Evolutionary conservation across 352 stramenopile species (phyloP), one percentile per base, ranked within the genome.

Genomic region (Pythium coloratum): DNA sequence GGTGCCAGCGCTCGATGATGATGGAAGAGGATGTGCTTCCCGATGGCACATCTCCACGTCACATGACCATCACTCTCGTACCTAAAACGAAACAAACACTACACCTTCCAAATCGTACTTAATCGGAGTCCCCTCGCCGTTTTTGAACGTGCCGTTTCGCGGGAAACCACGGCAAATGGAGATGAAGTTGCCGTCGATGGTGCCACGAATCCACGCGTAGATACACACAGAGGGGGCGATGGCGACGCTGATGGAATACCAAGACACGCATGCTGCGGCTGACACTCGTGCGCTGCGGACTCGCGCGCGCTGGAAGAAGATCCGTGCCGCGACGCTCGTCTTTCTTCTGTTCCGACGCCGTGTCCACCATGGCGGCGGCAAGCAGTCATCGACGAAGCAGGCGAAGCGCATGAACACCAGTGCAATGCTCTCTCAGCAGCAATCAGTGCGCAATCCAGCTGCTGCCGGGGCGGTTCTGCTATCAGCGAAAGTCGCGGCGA

Each of bases 251-350:
- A 32, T 3, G 6, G 51, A 34, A 18, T 10, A 42, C 6, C 44
- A 34, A 14, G 10, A 59, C 16, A 14, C n/a, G 7, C 24, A 32
- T 32, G 32, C 7, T 1, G 57, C n/a, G 7, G n/a, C 16, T 1
- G 12, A 24, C 18, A 28, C 53, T 1, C 40, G 42, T 14, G 10
- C 18, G 34, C 12, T 46, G n/a, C 63, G 54, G 10, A 66, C 66
- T 1, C 65, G 61, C 34, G 20, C 28, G 55, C 66, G 68, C 32
- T 83, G 76, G 76, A 56, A 62, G 8, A 73, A 67, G 55, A 33
- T 83, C 44, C 73, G 76, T 12, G 66, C 66, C 10, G 73, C 73
- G n/a, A 75, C 73, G 13, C 64, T 70, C 26, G 73, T 73, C 36
- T 71, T 80, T 26, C 18, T 78, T 7, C 55, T 78, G 40, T 70